Conservation (phyloP, 225 moss, liverwort and hornwort species). For the Sphagnum contortum region DNA sequence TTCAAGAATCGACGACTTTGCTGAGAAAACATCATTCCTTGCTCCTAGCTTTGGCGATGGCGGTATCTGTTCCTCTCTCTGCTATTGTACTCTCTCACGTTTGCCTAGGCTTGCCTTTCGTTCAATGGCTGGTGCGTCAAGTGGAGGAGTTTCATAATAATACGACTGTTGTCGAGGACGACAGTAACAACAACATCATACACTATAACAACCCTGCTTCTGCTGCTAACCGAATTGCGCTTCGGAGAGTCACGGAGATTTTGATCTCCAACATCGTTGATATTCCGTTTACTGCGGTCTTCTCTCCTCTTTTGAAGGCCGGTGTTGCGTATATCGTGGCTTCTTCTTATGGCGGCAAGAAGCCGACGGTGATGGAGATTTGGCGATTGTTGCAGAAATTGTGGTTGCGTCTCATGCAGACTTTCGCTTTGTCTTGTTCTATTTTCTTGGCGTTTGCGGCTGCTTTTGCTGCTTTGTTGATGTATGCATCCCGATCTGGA, state of each 20-base stretch:
- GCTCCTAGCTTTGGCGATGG: slow-evolving; percentile 48
- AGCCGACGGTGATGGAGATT: slow-evolving; percentile 41
- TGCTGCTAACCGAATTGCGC: slow-evolving; percentile 41
- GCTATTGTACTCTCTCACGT: slow-evolving; percentile 77
- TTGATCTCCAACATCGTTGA: slow-evolving; percentile 63
- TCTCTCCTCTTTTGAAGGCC: slow-evolving; percentile 65
- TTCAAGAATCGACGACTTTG: slow-evolving; percentile 75
- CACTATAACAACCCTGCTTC: slow-evolving; percentile 24
- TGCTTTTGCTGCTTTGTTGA: slow-evolving; percentile 36
- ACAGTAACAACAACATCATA: too few species aligned
- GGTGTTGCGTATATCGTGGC: slow-evolving; percentile 77
- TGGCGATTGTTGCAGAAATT: slow-evolving; percentile 54
- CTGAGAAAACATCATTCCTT: slow-evolving; percentile 59
- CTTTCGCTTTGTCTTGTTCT: slow-evolving; percentile 59
- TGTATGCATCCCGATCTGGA: slow-evolving; percentile 23
- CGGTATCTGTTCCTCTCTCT: slow-evolving; percentile 65
- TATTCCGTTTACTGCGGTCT: slow-evolving; percentile 64
- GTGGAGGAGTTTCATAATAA: too few species aligned
- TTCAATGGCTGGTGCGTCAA: slow-evolving; percentile 35
- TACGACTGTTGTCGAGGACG: too few species aligned
- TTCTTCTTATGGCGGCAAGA: slow-evolving; percentile 59
- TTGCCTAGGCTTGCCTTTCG: slow-evolving; percentile 50
- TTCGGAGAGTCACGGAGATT: slow-evolving; percentile 62
- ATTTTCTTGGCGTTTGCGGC: slow-evolving; percentile 51
- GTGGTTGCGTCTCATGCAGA: slow-evolving; percentile 71